A percentile compares a stretch with the other conserved stretches of the same genome.
These are phyloP conservation scores for Akanthomyces lecanii DNA, from an alignment of 2,329 filamentous ascomycete species.

Conservation along the genomic window DNA sequence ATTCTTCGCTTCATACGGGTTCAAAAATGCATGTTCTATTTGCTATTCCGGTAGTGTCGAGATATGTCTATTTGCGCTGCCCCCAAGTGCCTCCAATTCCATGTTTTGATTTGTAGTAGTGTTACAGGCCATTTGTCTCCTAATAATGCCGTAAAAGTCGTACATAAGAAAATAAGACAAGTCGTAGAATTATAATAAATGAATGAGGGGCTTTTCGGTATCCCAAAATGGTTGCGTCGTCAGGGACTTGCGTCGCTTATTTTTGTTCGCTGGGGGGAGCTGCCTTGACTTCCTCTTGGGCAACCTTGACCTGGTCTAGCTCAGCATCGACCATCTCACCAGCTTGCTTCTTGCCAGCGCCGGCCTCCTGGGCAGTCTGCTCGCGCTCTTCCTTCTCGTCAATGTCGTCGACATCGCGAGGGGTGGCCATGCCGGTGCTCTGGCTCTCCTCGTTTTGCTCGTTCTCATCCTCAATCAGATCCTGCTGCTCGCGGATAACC, in stretches of 20 bases:
- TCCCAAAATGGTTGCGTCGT: neutral
- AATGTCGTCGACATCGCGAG: conserved; percentile 85
- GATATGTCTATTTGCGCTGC: conserved; percentile 19
- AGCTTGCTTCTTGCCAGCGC: conserved; percentile 45
- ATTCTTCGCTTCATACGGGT: neutral
- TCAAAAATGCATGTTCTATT: conserved; percentile 17
- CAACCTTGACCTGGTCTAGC: conserved; percentile 7
- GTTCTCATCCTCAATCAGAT: conserved; percentile 95
- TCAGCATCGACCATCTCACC: conserved; percentile 54
- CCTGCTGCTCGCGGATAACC: conserved; percentile 96
- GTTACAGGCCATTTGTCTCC: conserved; percentile 16
- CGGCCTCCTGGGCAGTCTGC: conserved; percentile 46
- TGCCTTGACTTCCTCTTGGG: neutral
- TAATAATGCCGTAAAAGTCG: conserved; percentile 17
- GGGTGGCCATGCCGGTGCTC: conserved; percentile 67
- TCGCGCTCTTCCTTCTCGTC: conserved; percentile 84
- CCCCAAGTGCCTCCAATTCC: conserved; percentile 16
- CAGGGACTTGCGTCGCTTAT: neutral
- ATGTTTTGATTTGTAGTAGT: conserved; percentile 12
- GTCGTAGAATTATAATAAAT: conserved; percentile 18
- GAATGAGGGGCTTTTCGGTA: neutral
- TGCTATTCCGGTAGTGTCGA: conserved; percentile 17
- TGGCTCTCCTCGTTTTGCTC: conserved; percentile 82
- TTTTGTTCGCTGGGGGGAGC: conserved; percentile 13
- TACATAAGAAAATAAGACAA: conserved; percentile 19